Conservation (phyloP, 805 yeast species). For the Monosporozyma servazzii region DNA sequence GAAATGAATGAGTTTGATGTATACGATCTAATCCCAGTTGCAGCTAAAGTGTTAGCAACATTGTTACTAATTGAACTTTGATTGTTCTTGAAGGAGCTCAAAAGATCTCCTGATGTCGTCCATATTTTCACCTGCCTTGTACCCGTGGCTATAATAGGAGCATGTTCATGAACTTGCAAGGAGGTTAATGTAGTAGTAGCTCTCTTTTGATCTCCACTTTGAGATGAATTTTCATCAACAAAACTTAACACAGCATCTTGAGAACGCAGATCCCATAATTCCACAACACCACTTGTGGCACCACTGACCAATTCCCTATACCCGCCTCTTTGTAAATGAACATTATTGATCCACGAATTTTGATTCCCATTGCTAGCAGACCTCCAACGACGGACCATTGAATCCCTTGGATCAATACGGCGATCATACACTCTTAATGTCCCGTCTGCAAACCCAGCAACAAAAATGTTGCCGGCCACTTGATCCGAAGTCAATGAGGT, state of each 20-base stretch:
- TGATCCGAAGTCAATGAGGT: slow-evolving; percentile 90
- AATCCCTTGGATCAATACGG: slow-evolving; percentile 72
- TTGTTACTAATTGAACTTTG: slow-evolving; percentile 23
- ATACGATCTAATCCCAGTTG: slow-evolving; percentile 26
- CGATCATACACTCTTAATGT: slow-evolving; percentile 84
- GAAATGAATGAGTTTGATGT: slow-evolving; percentile 44
- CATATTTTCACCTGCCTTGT: slow-evolving; percentile 70
- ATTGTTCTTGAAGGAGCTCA: slow-evolving; percentile 48
- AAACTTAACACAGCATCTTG: slow-evolving; percentile 63
- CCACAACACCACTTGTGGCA: slow-evolving; percentile 69
- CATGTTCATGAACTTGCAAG: slow-evolving; percentile 88
- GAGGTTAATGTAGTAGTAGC: slow-evolving; percentile 41
- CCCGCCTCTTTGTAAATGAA: slow-evolving; percentile 97
- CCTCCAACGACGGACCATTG: slow-evolving; percentile 79
- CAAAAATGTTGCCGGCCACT: slow-evolving; percentile 82
- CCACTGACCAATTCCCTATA: slow-evolving; percentile 83
- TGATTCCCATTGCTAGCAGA: slow-evolving; percentile 33
- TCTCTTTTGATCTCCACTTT: slow-evolving; percentile 12
- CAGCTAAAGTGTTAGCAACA: slow-evolving; percentile 26
- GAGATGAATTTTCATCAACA: slow-evolving; percentile 38
- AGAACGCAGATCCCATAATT: slow-evolving; percentile 82
- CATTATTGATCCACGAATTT: slow-evolving; percentile 55
- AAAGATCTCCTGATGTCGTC: slow-evolving; percentile 73
- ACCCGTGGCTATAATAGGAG: slow-evolving; percentile 87
- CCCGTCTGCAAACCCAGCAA: slow-evolving; percentile 90